These are phyloP conservation scores for Aspergillus mulundensis DNA, from an alignment of 495 filamentous ascomycete species.

Conservation along the genomic window DNA sequence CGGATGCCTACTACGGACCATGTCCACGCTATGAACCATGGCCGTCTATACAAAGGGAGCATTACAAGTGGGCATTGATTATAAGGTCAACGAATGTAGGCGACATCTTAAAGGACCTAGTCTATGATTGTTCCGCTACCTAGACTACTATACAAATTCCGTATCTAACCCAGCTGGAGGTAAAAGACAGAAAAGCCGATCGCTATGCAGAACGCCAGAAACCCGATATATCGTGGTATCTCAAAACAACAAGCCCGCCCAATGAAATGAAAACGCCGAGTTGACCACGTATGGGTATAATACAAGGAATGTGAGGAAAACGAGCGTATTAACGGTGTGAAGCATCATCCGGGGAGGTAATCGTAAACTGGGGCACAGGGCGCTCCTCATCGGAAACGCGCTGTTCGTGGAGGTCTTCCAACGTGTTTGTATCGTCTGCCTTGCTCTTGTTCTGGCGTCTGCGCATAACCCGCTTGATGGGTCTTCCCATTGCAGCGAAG, in stretches of 20 bases:
- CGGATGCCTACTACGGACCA: no score
- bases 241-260: not conserved
- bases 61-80: no score
- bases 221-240: not conserved
- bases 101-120: not conserved
- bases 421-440: not conserved
- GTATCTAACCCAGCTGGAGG: not conserved
- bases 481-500: not conserved
- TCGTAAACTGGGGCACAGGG: conserved; percentile 4
- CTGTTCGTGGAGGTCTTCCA: not conserved
- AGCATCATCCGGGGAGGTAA: conserved; percentile 9
- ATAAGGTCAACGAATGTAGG: no score
- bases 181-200: not conserved
- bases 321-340: conserved; percentile 3
- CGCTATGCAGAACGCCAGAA: not conserved
- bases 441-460: conserved; percentile 4
- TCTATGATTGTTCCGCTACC: not conserved
- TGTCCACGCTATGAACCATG: no score
- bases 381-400: conserved; percentile 7
- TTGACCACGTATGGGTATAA: not conserved
- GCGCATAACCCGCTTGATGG: not conserved
- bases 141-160: not conserved
- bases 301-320: not conserved
- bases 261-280: not conserved
- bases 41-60: no score